Conservation (phyloP, 495 filamentous ascomycete genomes). For the Penicillium chermesinum region DNA sequence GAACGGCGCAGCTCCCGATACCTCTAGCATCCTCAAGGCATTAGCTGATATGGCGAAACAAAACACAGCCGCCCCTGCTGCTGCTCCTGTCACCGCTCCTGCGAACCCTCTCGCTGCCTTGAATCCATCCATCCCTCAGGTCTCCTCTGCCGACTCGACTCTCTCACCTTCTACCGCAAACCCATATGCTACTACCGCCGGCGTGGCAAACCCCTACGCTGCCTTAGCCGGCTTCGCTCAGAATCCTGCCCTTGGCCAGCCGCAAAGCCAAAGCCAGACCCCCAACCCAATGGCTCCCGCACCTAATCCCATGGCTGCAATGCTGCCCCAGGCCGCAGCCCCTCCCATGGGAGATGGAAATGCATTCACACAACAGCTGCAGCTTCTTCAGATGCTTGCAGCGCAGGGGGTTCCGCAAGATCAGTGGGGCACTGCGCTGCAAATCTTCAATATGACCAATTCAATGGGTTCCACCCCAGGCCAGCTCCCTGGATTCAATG, state of each 20-base stretch:
- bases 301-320: conserved; percentile 43
- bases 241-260: conserved; percentile 42
- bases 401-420: conserved; percentile 57
- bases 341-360: conserved; percentile 34
- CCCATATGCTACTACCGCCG: conserved; percentile 48
- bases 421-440: conserved; percentile 52
- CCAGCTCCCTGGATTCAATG: conserved; percentile 27
- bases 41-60: conserved; percentile 82
- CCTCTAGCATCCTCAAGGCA: conserved; percentile 71
- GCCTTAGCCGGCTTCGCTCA: conserved; percentile 36
- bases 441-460: conserved; percentile 41
- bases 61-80: conserved; percentile 60
- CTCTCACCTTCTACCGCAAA: conserved; percentile 49
- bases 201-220: conserved; percentile 45
- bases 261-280: conserved; percentile 41
- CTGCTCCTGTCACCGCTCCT: conserved; percentile 46
- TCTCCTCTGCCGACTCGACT: conserved; percentile 43
- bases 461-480: conserved; percentile 29
- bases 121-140: conserved; percentile 40
- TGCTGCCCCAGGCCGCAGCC: conserved; percentile 39
- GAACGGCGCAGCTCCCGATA: conserved; percentile 47
- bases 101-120: conserved; percentile 53
- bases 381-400: conserved; percentile 54
- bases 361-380: conserved; percentile 55
- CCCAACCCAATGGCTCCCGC: conserved; percentile 37